Evolutionary conservation across 2,329 filamentous ascomycete species (phyloP), one percentile per base, ranked within the genome.

Genomic region (Exophiala sp.): DNA sequence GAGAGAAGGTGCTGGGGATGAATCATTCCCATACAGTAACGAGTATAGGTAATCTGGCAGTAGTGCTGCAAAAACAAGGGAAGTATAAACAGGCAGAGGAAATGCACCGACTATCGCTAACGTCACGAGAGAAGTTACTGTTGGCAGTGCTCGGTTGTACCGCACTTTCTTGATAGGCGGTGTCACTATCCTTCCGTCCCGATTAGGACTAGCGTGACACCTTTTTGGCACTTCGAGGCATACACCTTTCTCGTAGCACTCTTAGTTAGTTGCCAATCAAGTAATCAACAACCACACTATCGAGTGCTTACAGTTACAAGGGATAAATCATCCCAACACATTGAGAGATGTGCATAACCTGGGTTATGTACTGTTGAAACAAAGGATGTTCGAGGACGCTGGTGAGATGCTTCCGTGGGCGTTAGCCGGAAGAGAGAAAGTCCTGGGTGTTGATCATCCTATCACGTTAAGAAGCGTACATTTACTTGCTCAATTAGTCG

Each of bases 1-100:
- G 47, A 2, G 54, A 62, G 34, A 56, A 48, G 40, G 21, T 59
- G 39, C 51, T 65, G 14, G 64, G 66, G 1, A 18, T 41, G 6
- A 54, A 65, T 32, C 61, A 68, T 55, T 62, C 55, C 9, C 32
- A 60, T 16, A 68, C 65, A 35, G 41, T 46, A 21, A 49, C 18
- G 12, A 41, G 20, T 24, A 14, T 39, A 20, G 18, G 21, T 29
- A 40, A 40, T 14, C 38, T 40, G 12, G 7, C 8, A 8, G 8
- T 40, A 16, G 38, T 40, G 12, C 38, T 40, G 12, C 7, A 6
- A 8, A 9, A 10, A 16, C 38, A 16, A 40, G 38, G 38, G 12
- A 40, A 40, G 12, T 10, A 40, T 8, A 18, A 39, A 12, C n/a
- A 39, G 36, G 36, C 36, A 12, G 36, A 39, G 38, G 38, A 40